These are phyloP conservation scores for Saccharomycopsis sp. DNA, from an alignment of 805 yeast genomes.

Conservation along the genomic window DNA sequence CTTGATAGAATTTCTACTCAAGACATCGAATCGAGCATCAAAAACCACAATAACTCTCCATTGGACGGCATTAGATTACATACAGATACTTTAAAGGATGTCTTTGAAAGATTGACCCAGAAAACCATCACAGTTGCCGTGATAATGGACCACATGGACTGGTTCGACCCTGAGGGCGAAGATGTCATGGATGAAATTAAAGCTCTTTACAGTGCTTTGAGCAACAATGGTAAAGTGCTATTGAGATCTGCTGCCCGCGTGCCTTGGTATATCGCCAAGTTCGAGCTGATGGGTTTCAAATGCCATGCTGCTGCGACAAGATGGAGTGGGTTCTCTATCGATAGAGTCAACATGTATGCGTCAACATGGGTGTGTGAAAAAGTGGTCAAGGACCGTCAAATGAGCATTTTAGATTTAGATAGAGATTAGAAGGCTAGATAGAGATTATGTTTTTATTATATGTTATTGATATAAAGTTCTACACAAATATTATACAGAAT, in stretches of 20 bases:
- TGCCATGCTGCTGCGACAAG: constrained; percentile 69
- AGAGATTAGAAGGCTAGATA: constrained; percentile 7
- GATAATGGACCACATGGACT: constrained; percentile 90
- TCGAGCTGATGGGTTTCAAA: constrained; percentile 59
- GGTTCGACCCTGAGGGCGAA: constrained; percentile 64
- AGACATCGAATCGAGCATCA: neutral
- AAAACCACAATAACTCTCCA: constrained; percentile 36
- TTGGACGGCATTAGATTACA: constrained; percentile 68
- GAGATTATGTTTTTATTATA: too few species aligned
- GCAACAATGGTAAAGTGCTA: constrained; percentile 66
- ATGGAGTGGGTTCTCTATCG: constrained; percentile 57
- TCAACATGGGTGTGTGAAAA: constrained; percentile 83
- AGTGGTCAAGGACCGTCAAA: constrained; percentile 24
- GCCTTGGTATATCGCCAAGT: constrained; percentile 74
- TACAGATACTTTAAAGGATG: constrained; percentile 74
- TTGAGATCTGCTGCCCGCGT: constrained; percentile 64
- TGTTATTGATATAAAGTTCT: neutral
- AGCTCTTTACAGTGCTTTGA: constrained; percentile 56
- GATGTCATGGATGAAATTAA: constrained; percentile 63
- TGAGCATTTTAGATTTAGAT: constrained; percentile 25
- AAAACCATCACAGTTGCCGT: constrained; percentile 68
- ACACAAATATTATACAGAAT: too few species aligned
- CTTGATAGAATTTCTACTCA: constrained; percentile 8
- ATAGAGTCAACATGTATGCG: constrained; percentile 82
- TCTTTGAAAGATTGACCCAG: constrained; percentile 55